Evolutionary conservation across 345 rosid genomes (phyloP), one percentile per base, ranked within the genome.

Genomic region (Sisymbrium altissimum): DNA sequence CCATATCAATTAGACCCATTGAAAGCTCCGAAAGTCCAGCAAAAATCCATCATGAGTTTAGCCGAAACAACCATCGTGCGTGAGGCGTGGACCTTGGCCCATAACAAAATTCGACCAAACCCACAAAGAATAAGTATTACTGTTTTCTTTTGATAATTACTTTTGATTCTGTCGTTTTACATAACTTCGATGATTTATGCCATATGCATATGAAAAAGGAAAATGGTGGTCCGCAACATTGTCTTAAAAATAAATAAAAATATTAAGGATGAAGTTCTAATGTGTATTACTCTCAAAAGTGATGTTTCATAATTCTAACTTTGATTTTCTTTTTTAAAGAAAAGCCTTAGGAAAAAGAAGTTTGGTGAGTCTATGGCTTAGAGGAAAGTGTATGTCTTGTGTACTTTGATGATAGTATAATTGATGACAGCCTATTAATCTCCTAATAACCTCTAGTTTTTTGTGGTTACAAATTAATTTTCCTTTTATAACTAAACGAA

Each of bases 371-470:
- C 50, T 53, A 69, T 12, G 35, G 58, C 57, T 53, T 43, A 76
- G 70, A 62, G 10, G 74, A 27, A 69, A 69, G 54, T 33, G 75
- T 61, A 27, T 76, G 75, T 70, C 75, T 76, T 18, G 70, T 61
- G 49, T 75, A 75, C 65, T 62, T 76, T 69, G 71, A 45, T 76
- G 53, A 69, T 76, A 63, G 54, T 44, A 44, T 55, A 54, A 54
- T 76, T 76, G 75, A 69, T 54, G 79, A 69, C 79, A 76, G 80
- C 80, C 65, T 46, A 36, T 62, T 76, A 70, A 30, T 69, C 53
- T 70, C 44, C 21, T 18, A 52, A 43, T 27, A 17, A 21, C 54
- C 66, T 70, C 23, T 32, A 8, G 32, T 61, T 76, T 62, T 76
- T 14, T 70, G 66, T 76, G 80, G 80, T 64, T 76, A 29, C 29